Percentiles rank a stretch among this genome's conserved stretches.
Evolutionary conservation across 2,329 filamentous ascomycete species (phyloP).

Genomic region (Samsoniella hepiali): DNA sequence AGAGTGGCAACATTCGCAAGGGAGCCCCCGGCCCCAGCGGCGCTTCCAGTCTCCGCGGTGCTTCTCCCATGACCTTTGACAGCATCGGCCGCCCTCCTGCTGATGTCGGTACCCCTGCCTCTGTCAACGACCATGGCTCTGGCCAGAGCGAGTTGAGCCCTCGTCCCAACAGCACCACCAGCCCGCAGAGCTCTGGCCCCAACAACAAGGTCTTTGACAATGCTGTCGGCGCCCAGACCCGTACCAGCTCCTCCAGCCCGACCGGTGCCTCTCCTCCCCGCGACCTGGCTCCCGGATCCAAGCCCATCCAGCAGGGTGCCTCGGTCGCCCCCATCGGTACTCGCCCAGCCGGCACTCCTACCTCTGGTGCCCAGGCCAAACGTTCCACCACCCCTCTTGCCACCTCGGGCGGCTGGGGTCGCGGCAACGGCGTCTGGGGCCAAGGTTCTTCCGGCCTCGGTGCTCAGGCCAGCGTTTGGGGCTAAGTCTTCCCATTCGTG

Average conservation of each 20-base stretch:
- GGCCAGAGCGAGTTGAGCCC: conserved; percentile 51
- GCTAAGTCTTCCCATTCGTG: conserved; percentile 46
- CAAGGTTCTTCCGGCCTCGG: conserved; percentile 76
- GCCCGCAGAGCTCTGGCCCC: conserved; percentile 65
- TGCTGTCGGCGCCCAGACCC: conserved; percentile 55
- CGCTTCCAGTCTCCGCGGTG: conserved; percentile 64
- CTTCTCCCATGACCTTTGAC: conserved; percentile 79
- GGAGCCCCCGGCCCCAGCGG: conserved; percentile 65
- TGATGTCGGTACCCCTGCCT: conserved; percentile 39
- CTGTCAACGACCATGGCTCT: conserved; percentile 45
- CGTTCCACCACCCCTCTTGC: conserved; percentile 85
- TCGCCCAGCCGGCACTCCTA: conserved; percentile 64
- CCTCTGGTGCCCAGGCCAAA: conserved; percentile 54
- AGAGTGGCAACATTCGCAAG: conserved; percentile 59
- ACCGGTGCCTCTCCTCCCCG: conserved; percentile 75
- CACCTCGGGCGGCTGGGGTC: conserved; percentile 84
- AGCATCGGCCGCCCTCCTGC: conserved; percentile 42
- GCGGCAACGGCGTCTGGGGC: conserved; percentile 80
- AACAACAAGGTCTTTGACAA: conserved; percentile 61
- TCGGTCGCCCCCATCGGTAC: conserved; percentile 92
- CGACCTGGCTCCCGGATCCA: conserved; percentile 52
- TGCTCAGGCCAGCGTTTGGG: conserved; percentile 92
- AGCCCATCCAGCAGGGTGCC: conserved; percentile 53
- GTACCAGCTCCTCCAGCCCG: conserved; percentile 81
- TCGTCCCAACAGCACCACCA: conserved; percentile 80